Evolutionary conservation across 306 rosid species (phyloP).

Genomic region (Inga laurina): DNA sequence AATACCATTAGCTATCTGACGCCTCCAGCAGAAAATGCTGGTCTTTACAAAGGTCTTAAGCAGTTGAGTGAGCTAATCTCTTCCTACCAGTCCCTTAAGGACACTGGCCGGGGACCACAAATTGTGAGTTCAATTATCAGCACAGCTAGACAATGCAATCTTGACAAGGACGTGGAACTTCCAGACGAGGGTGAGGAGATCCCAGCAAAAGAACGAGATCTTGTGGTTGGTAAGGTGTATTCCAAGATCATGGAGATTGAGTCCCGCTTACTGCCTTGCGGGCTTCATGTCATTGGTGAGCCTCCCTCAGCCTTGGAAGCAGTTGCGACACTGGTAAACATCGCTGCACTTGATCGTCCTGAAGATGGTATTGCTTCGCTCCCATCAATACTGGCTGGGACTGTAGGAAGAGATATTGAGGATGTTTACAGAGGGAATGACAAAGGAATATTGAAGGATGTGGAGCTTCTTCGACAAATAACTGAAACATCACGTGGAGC

Average conservation of each 20-base stretch:
- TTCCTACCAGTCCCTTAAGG: constrained; percentile 94
- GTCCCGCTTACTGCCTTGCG: constrained; percentile 92
- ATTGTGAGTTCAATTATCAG: constrained; percentile 98
- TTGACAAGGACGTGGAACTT: constrained; percentile 89
- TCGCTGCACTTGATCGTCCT: constrained; percentile 93
- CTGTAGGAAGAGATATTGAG: constrained; percentile 87
- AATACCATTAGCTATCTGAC: constrained; percentile 97
- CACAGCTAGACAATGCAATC: constrained; percentile 95
- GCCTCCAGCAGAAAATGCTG: constrained; percentile 99
- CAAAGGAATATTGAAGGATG: constrained; percentile 90
- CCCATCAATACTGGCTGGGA: constrained; percentile 78
- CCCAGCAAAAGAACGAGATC: constrained; percentile 83
- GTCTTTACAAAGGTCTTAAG: constrained; percentile 98
- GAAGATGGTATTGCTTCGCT: constrained; percentile 81
- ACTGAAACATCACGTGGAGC: constrained; percentile 90
- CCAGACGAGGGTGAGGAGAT: constrained; percentile 87
- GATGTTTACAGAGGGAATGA: constrained; percentile 81
- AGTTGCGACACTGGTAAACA: constrained; percentile 93
- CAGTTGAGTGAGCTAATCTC: constrained; percentile 94
- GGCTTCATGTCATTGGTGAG: constrained; percentile 95
- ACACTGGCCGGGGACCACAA: constrained; percentile 93
- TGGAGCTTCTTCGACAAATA: constrained; percentile 92
- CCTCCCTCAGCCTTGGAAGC: constrained; percentile 99
- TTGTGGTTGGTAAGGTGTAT: constrained; percentile 91
- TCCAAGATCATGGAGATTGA: constrained; percentile 98